These are phyloP conservation scores for Mycosphaerella sp. DNA, from an alignment of 2,329 filamentous ascomycete species.

Conservation along the genomic window DNA sequence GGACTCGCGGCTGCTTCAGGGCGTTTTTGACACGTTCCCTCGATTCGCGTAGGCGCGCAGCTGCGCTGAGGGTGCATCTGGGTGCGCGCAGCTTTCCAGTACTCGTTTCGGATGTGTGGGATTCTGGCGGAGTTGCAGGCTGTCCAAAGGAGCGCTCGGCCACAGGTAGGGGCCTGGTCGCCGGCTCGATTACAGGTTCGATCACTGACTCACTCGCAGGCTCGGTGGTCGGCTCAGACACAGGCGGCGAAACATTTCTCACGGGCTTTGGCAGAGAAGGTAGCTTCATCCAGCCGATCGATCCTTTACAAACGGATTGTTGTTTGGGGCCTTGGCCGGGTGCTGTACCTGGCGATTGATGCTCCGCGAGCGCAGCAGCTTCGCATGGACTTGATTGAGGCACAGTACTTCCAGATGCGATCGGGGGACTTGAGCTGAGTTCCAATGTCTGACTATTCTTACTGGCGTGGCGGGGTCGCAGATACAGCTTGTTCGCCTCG, in stretches of 20 bases:
- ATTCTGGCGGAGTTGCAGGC: background rate
- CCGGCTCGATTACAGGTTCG: background rate
- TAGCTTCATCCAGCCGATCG: conserved; percentile 1
- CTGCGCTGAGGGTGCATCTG: background rate
- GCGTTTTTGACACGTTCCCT: background rate
- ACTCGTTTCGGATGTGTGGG: background rate
- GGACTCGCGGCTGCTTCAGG: background rate
- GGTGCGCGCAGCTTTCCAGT: conserved; percentile 5
- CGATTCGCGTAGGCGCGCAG: conserved; percentile 1
- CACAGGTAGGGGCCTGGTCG: background rate
- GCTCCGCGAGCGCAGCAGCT: background rate
- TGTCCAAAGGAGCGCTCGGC: background rate
- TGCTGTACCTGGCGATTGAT: background rate
- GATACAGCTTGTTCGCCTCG: background rate
- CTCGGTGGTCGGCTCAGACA: background rate
- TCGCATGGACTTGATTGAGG: background rate
- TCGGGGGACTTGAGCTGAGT: background rate
- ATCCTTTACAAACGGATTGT: background rate
- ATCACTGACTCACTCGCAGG: background rate
- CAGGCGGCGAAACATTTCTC: background rate
- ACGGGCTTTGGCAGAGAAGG: background rate
- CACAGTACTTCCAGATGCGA: background rate
- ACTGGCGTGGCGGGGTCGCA: background rate
- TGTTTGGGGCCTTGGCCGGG: background rate
- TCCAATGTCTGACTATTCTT: background rate